These are phyloP conservation scores for Cercospora zeina DNA, from an alignment of 2,329 filamentous ascomycete species.

Conservation along the genomic window DNA sequence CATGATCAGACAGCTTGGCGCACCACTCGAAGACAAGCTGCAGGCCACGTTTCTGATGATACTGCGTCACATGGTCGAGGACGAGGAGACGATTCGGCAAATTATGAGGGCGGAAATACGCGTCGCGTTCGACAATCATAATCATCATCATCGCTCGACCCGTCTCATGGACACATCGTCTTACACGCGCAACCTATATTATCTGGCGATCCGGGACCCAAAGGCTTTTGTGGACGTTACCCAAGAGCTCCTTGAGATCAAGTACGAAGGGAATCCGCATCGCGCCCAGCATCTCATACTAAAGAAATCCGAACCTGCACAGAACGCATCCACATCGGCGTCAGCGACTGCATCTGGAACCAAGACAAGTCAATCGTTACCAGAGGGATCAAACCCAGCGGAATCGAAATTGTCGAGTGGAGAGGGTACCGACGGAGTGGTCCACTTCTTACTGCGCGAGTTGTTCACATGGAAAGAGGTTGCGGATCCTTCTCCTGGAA, in stretches of 20 bases:
- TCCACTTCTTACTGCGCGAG: conserved; percentile 92
- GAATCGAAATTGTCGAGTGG: conserved; percentile 82
- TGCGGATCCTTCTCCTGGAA: conserved; percentile 70
- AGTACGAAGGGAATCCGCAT: conserved; percentile 58
- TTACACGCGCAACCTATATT: conserved; percentile 75
- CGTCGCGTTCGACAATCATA: conserved; percentile 63
- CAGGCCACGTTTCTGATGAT: conserved; percentile 78
- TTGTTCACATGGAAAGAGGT: conserved; percentile 89
- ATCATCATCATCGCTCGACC: conserved; percentile 44
- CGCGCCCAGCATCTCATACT: conserved; percentile 56
- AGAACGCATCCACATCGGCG: conserved; percentile 30
- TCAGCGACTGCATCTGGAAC: conserved; percentile 52
- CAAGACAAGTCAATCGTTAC: conserved; percentile 39
- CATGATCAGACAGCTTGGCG: conserved; percentile 90
- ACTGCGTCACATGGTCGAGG: conserved; percentile 88
- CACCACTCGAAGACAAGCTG: conserved; percentile 72
- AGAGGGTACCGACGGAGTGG: conserved; percentile 90
- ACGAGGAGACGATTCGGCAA: conserved; percentile 85
- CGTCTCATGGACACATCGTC: conserved; percentile 64
- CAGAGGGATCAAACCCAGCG: conserved; percentile 56
- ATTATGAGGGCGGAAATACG: conserved; percentile 90
- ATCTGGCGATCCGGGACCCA: conserved; percentile 77
- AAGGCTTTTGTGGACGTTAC: conserved; percentile 84
- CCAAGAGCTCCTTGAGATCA: conserved; percentile 78
- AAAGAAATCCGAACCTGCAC: conserved; percentile 41